Evolutionary conservation across 164 flowering plant species (phyloP).

Genomic region (Aristolochia contorta): DNA sequence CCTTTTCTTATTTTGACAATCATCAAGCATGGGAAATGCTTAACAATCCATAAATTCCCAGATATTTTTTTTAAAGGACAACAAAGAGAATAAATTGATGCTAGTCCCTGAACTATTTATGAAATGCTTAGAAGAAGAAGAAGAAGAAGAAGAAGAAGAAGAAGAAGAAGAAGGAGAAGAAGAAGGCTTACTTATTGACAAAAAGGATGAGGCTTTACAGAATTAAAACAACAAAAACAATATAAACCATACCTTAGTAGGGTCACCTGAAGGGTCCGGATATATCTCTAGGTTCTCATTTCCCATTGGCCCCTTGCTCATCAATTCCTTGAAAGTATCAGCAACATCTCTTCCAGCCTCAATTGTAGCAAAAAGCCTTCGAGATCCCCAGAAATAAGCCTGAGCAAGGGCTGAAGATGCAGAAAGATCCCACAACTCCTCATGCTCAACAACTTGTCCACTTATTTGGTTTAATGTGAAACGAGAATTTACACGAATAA

Average conservation of each 20-base stretch:
- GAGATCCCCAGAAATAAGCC: conserved; percentile 78
- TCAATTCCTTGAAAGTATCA: conserved; percentile 40
- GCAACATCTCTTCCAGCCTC: conserved; percentile 65
- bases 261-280: conserved; percentile 87
- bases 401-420: conserved; percentile 55
- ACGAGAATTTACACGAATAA: conserved; percentile 45
- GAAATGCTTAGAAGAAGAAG: no score
- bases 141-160: no score
- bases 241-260: conserved; percentile 54
- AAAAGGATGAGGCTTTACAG: no score
- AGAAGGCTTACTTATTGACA: no score
- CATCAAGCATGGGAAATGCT: background rate
- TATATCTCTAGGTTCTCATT: conserved; percentile 59
- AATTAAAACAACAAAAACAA: no score
- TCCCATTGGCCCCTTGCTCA: conserved; percentile 26
- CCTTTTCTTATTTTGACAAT: background rate
- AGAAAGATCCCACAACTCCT: conserved; percentile 83
- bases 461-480: conserved; percentile 92
- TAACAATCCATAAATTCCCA: background rate
- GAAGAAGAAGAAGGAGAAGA: no score
- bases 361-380: conserved; percentile 51
- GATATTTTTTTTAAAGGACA: background rate
- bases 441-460: conserved; percentile 91
- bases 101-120: no score
- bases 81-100: no score